Evolutionary conservation across 495 filamentous ascomycete genomes (phyloP).

Genomic region (Alectoria sarmentosa): DNA sequence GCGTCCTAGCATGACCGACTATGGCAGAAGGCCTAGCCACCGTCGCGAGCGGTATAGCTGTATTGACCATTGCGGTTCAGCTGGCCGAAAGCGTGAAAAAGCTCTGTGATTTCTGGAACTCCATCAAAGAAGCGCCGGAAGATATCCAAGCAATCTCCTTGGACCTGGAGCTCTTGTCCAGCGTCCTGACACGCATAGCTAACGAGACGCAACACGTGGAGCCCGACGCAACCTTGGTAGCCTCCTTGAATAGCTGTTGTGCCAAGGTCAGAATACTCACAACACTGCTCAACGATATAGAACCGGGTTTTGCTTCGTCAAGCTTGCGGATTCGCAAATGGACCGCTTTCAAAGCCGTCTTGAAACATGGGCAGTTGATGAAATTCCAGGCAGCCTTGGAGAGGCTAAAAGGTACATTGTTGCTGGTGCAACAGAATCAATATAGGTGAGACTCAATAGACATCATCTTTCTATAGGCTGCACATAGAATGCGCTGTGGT

Average conservation of each 20-base stretch:
- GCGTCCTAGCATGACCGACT: not conserved
- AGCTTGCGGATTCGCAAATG: slow-evolving; percentile 23
- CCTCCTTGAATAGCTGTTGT: slow-evolving; percentile 12
- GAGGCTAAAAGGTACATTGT: slow-evolving; percentile 12
- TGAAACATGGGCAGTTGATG: slow-evolving; percentile 27
- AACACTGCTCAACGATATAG: slow-evolving; percentile 24
- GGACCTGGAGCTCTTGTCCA: slow-evolving; percentile 29
- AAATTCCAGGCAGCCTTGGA: slow-evolving; percentile 19
- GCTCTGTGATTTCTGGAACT: slow-evolving; percentile 32
- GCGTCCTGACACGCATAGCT: slow-evolving; percentile 25
- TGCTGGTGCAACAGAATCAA: slow-evolving; percentile 12
- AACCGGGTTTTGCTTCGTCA: slow-evolving; percentile 20
- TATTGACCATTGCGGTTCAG: slow-evolving; percentile 28
- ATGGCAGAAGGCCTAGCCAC: slow-evolving; percentile 31
- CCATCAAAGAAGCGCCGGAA: slow-evolving; percentile 32
- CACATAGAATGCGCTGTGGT: not conserved
- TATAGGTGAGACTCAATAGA: not conserved
- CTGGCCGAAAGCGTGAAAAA: slow-evolving; percentile 29
- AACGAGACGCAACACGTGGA: slow-evolving; percentile 20
- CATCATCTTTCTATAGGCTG: accelerated
- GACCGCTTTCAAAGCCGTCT: slow-evolving; percentile 25
- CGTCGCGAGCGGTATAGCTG: slow-evolving; percentile 34
- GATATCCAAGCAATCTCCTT: slow-evolving; percentile 28
- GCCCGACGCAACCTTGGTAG: slow-evolving; percentile 17
- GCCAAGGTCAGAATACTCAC: slow-evolving; percentile 23